A percentile compares a stretch with the other conserved stretches of the same genome.
Conservation (phyloP, 2,329 filamentous ascomycete genomes). For the Fusarium sp. region DNA sequence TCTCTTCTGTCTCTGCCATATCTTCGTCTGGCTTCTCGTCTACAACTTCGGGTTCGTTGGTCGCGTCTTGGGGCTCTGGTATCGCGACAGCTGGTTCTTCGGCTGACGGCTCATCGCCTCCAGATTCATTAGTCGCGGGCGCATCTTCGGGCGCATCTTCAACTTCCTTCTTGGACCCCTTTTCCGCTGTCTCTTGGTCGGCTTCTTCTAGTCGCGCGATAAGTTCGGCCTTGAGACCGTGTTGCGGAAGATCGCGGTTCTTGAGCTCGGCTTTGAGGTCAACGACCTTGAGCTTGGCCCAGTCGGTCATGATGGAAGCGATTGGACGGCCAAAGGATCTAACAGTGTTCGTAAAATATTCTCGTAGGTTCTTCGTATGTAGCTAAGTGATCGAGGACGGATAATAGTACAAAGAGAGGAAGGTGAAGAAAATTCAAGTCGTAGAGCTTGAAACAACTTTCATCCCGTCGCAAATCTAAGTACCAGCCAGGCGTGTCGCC, state of each 20-base stretch:
- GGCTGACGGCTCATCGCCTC: constrained; percentile 7
- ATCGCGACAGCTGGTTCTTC: constrained; percentile 5
- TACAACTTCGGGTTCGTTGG: constrained; percentile 15
- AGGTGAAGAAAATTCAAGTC: constrained; percentile 13
- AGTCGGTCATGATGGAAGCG: constrained; percentile 60
- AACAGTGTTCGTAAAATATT: not conserved
- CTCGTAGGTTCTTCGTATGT: not conserved
- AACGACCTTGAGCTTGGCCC: constrained; percentile 74
- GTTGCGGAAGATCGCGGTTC: constrained; percentile 73
- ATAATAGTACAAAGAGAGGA: not conserved
- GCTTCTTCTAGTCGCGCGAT: constrained; percentile 68
- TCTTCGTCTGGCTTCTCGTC: constrained; percentile 14
- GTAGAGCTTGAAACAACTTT: constrained; percentile 18
- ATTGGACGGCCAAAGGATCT: constrained; percentile 20
- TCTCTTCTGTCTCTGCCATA: not conserved
- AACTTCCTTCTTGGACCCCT: constrained; percentile 11
- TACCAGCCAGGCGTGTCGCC: constrained; percentile 12
- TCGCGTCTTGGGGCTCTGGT: constrained; percentile 3
- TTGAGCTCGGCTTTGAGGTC: constrained; percentile 82
- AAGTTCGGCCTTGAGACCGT: constrained; percentile 78
- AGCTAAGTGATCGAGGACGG: too few species aligned
- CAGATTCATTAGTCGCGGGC: constrained; percentile 21
- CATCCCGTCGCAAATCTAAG: constrained; percentile 42
- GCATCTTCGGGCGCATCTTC: constrained; percentile 31
- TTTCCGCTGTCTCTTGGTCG: constrained; percentile 25